phyloP scores from a whole-genome alignment of 192 early-diverging fungal species.

The Coemansia sp. region DNA sequence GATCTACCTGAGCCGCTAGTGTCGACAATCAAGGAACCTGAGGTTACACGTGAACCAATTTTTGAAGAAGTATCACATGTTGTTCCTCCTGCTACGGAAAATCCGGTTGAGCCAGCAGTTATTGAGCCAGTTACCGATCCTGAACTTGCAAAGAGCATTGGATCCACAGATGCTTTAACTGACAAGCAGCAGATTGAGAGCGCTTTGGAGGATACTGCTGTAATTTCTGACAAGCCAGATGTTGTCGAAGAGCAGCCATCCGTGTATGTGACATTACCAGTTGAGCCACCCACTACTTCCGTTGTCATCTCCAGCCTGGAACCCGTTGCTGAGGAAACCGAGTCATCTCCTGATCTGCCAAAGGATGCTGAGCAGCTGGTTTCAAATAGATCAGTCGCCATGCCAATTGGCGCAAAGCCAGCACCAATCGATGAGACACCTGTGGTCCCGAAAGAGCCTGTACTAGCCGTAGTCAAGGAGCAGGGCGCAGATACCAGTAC shows the following conservation, averaged over 20 bases:
- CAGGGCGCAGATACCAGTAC: neutral
- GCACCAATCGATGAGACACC: neutral
- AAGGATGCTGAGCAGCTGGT: conserved; percentile 8
- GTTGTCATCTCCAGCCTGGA: neutral
- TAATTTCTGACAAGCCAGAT: neutral
- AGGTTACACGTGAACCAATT: neutral
- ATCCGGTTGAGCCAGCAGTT: neutral
- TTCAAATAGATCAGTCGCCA: neutral
- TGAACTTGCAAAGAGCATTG: neutral
- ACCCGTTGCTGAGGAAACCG: conserved; percentile 4
- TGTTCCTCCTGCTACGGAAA: neutral
- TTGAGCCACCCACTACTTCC: neutral
- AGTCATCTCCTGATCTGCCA: neutral
- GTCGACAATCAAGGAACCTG: neutral
- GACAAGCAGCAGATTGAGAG: neutral
- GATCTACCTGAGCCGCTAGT: too few species aligned
- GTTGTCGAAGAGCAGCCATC: neutral
- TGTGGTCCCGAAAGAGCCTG: neutral
- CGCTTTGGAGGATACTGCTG: neutral
- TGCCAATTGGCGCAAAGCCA: conserved; percentile 5
- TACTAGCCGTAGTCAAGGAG: neutral
- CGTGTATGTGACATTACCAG: neutral
- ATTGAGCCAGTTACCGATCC: conserved; percentile 1
- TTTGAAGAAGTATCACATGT: neutral
- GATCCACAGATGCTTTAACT: neutral